Percentiles rank a stretch among this genome's conserved stretches.
Evolutionary conservation across 306 rosid genomes (phyloP).

Genomic region (Rosa multiflora): DNA sequence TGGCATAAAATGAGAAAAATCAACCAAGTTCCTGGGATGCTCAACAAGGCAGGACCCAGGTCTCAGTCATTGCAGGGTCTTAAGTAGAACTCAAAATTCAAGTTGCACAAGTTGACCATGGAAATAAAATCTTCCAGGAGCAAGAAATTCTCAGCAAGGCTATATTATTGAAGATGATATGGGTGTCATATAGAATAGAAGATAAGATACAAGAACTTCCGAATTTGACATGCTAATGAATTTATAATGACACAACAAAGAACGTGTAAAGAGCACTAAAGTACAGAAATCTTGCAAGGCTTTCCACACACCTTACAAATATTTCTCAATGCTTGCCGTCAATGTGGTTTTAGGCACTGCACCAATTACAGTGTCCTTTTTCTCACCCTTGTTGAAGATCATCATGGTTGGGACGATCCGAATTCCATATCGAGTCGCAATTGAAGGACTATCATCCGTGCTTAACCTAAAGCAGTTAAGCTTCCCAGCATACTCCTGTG

Average conservation of each 20-base stretch:
- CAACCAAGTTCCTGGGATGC: background rate
- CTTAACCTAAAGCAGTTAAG: conserved; percentile 77
- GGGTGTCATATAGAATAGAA: background rate
- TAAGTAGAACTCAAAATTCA: background rate
- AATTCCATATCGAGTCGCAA: conserved; percentile 69
- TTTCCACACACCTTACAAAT: conserved; percentile 49
- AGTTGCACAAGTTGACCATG: conserved; percentile 2
- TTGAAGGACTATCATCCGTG: conserved; percentile 60
- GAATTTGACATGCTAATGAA: background rate
- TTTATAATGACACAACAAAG: background rate
- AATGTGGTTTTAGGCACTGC: conserved; percentile 75
- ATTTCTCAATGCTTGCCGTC: conserved; percentile 72
- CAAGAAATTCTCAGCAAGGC: background rate
- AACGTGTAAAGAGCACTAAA: background rate
- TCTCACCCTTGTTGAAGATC: conserved; percentile 75
- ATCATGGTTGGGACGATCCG: conserved; percentile 80
- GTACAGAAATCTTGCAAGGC: conserved; percentile 16
- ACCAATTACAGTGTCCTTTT: conserved; percentile 72
- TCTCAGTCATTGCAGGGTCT: background rate
- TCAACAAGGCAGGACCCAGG: background rate
- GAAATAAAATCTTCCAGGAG: background rate
- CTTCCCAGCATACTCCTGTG: conserved; percentile 63
- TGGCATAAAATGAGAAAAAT: background rate
- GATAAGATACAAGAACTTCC: conserved; percentile 3
- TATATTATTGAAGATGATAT: conserved; percentile 6